These are phyloP conservation scores for Annulohypoxylon bovei DNA, from an alignment of 495 filamentous ascomycete species.

Conservation along the genomic window DNA sequence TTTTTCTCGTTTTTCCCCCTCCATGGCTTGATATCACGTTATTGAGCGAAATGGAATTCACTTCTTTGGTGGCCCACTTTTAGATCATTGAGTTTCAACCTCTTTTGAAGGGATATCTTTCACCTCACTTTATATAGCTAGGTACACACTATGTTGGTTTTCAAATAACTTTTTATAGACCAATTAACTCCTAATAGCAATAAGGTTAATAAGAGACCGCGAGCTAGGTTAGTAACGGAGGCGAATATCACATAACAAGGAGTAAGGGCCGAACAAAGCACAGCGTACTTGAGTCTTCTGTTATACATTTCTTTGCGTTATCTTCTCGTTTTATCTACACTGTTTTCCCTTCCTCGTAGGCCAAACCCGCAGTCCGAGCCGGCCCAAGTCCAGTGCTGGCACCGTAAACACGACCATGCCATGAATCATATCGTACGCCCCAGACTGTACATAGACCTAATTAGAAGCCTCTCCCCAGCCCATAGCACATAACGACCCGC, in stretches of 20 bases:
- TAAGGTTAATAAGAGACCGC: neutral
- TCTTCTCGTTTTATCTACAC: conserved; percentile 8
- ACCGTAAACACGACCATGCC: neutral
- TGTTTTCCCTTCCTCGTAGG: neutral
- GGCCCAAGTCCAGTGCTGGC: neutral
- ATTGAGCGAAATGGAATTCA: neutral
- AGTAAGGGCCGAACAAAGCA: neutral
- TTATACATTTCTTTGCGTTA: conserved; percentile 26
- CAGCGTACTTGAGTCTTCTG: neutral
- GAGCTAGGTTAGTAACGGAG: neutral
- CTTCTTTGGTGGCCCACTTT: neutral
- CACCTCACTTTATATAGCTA: no score
- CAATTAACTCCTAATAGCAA: neutral
- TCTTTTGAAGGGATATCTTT: no score
- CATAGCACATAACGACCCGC: neutral
- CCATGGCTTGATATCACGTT: no score
- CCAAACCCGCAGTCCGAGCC: neutral
- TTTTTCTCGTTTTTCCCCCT: no score
- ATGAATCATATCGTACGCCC: neutral
- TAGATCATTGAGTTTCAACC: no score
- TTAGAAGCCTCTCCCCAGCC: neutral
- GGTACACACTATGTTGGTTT: no score
- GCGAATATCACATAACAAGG: neutral
- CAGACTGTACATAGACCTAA: neutral
- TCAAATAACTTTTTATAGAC: no score